Evolutionary conservation across 2,329 filamentous ascomycete species (phyloP).

Genomic region (Hypoxylon sp.): DNA sequence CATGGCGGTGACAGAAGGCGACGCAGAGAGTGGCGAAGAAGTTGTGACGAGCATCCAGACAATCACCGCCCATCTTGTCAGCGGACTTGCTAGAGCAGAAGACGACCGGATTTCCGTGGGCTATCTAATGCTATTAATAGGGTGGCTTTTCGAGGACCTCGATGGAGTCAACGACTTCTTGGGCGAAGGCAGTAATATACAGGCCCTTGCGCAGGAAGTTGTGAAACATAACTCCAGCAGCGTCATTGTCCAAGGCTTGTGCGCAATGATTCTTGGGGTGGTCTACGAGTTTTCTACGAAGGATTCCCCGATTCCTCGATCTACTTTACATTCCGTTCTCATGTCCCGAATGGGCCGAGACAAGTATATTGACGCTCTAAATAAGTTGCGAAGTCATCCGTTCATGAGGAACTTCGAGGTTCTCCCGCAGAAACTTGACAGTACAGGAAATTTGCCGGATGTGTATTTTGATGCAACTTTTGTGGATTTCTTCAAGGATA

Average conservation of each 20-base stretch:
- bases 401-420: constrained; percentile 92
- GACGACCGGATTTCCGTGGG: constrained; percentile 86
- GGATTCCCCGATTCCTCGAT: constrained; percentile 89
- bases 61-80: constrained; percentile 87
- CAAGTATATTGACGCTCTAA: constrained; percentile 86
- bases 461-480: constrained; percentile 90
- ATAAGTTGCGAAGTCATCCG: constrained; percentile 81
- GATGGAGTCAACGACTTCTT: constrained; percentile 94
- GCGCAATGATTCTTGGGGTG: constrained; percentile 86
- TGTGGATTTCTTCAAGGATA: constrained; percentile 95
- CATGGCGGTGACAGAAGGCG: constrained; percentile 88
- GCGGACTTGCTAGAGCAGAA: constrained; percentile 80
- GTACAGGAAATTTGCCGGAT: constrained; percentile 73
- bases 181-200: constrained; percentile 91
- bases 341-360: constrained; percentile 84
- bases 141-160: constrained; percentile 93
- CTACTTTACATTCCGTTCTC: constrained; percentile 84
- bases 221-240: constrained; percentile 73
- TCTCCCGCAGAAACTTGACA: constrained; percentile 76
- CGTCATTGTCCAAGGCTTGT: constrained; percentile 82
- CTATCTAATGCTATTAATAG: constrained; percentile 89
- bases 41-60: constrained; percentile 94
- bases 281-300: constrained; percentile 98
- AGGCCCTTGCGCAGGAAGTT: constrained; percentile 83
- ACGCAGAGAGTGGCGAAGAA: constrained; percentile 90